Evolutionary conservation across 352 stramenopile genomes (phyloP).

Genomic region (Globisporangium middletonii): DNA sequence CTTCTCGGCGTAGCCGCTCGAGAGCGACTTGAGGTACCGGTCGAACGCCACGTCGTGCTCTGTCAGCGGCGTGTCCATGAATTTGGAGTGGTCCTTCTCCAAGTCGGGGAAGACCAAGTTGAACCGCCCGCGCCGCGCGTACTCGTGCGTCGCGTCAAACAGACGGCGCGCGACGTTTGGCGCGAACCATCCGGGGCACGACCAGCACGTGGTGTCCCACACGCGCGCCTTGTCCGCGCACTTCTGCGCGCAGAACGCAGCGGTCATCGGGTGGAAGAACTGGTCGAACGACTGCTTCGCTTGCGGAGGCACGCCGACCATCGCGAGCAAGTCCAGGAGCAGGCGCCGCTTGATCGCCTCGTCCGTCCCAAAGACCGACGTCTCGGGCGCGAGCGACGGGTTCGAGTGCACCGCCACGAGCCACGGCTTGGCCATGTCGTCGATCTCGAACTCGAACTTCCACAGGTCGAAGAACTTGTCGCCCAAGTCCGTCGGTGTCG

Average conservation of each 20-base stretch:
- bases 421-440: constrained; percentile 91
- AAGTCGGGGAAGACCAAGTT: constrained; percentile 63
- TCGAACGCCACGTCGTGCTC: constrained; percentile 63
- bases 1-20: constrained; percentile 37
- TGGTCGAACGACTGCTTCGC: constrained; percentile 48
- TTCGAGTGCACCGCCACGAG: constrained; percentile 87
- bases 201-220: constrained; percentile 74
- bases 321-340: constrained; percentile 57
- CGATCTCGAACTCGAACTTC: constrained; percentile 95
- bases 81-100: constrained; percentile 50
- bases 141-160: constrained; percentile 52
- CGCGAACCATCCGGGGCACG: constrained; percentile 67
- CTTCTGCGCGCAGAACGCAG: constrained; percentile 52
- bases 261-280: constrained; percentile 41
- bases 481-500: constrained; percentile 27
- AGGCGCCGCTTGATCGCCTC: constrained; percentile 60
- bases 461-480: constrained; percentile 93
- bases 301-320: constrained; percentile 66
- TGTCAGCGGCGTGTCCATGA: constrained; percentile 44
- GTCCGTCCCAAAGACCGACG: constrained; percentile 57
- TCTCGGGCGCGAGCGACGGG: constrained; percentile 43
- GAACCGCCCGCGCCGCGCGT: constrained; percentile 63
- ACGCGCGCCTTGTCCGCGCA: constrained; percentile 50
- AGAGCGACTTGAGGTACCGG: constrained; percentile 72
- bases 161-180: constrained; percentile 48